Percentiles rank a stretch among this genome's conserved stretches.
phyloP scores from a whole-genome alignment of 257 asterid genomes.

The Solanum medicagineum region DNA sequence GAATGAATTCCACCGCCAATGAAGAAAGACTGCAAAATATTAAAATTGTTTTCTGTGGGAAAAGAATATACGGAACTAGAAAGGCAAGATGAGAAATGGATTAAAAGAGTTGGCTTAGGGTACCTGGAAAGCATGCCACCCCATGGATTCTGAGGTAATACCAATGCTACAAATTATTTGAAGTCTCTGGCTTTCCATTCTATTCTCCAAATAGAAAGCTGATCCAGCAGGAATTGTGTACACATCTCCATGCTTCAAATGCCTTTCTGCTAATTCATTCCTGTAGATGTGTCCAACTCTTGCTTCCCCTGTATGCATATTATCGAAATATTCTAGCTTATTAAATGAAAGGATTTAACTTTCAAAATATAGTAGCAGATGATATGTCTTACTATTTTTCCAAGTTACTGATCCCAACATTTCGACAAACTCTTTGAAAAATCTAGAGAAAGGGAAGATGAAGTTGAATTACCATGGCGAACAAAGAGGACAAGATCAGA shows the following conservation, averaged over 20 bases:
- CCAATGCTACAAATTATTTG: constrained; percentile 48
- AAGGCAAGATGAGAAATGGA: background rate
- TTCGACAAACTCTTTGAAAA: background rate
- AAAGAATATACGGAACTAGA: no score
- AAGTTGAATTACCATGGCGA: constrained; percentile 35
- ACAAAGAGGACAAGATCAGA: constrained; percentile 64
- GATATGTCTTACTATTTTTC: no score
- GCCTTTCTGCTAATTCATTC: background rate
- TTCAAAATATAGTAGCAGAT: background rate
- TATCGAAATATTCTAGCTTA: background rate
- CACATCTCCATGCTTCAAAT: background rate
- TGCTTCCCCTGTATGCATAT: constrained; percentile 29
- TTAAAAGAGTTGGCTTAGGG: background rate
- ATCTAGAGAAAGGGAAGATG: background rate
- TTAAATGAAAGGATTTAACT: background rate
- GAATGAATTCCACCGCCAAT: constrained; percentile 74
- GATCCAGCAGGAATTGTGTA: background rate
- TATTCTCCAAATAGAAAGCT: constrained; percentile 21
- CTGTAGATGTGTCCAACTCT: background rate
- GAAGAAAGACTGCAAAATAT: constrained; percentile 48
- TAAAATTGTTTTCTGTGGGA: background rate
- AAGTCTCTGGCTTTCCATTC: constrained; percentile 40
- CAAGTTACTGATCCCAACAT: no score
- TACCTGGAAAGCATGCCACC: constrained; percentile 54
- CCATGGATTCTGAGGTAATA: constrained; percentile 40